Evolutionary conservation across 2,329 filamentous ascomycete genomes (phyloP), one percentile per base, ranked within the genome.

Genomic region (Knufia fluminis): DNA sequence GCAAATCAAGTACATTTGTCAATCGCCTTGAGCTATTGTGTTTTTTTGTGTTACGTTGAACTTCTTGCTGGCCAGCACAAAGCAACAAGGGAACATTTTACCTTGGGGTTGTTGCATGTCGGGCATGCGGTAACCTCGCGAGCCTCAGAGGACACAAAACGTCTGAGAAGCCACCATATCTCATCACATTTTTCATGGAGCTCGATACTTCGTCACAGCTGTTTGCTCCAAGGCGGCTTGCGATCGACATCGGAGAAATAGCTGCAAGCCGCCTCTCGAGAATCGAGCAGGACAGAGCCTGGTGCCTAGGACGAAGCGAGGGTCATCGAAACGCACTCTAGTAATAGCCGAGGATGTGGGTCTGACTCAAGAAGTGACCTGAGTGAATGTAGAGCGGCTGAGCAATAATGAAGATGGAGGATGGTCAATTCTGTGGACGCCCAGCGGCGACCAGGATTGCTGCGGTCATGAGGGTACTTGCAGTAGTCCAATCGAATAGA

Each of bases 1-100:
- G 4, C 31, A 35, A 20, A 38, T 19, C 14, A 46, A 33, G 46
- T 48, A 49, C 36, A 49, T 49, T 49, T 49, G 39, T 49, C 46
- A 49, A 22, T 26, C 33, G 28, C 17, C 20, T 49, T 14, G n/a
- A 26, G 12, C 22, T 39, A 49, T 31, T 42, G 16, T 42, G 10
- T 16, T 35, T 20, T 40, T 19, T 40, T 43, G 46, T 49, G 46
- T 49, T 24, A 49, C 46, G 16, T 39, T n/a, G 28, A 26, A 20
- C 7, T 6, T 39, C 33, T 8, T 48, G 45, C 45, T 48, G 26
- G 33, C 22, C 19, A 40, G 23, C 33, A 40, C 35, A 40, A 19
- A 14, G 33, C 19, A 28, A 22, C 22, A n/a, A 23, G 14, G 22
- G 40, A 28, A 17, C 17, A 39, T 39, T 23, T 48, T 26, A 40